These are phyloP conservation scores for Pythium folliculosum DNA, from an alignment of 352 stramenopile species.

Conservation along the genomic window DNA sequence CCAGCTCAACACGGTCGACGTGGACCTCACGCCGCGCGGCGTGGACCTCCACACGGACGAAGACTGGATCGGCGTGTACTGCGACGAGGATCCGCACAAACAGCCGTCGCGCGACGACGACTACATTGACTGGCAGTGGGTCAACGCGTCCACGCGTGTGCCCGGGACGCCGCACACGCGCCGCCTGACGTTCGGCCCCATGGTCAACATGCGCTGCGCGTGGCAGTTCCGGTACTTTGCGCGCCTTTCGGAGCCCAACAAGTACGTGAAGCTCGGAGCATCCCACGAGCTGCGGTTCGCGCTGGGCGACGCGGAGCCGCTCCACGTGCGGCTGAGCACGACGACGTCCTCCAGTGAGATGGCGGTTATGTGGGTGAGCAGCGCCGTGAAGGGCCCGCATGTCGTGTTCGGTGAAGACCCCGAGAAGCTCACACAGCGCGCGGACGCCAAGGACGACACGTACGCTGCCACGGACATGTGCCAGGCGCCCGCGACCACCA, in stretches of 20 bases:
- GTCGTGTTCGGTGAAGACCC: slow-evolving; percentile 16
- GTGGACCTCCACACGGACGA: slow-evolving; percentile 2
- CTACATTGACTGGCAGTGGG: slow-evolving; percentile 28
- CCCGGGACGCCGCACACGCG: background rate
- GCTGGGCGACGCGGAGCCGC: slow-evolving; percentile 25
- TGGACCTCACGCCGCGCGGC: slow-evolving; percentile 12
- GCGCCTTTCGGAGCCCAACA: background rate
- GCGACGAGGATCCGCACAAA: background rate
- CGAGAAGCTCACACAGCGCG: background rate
- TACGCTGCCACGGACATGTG: slow-evolving; percentile 35
- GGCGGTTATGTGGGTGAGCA: slow-evolving; percentile 29
- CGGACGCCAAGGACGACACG: slow-evolving; percentile 9
- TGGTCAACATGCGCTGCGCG: slow-evolving; percentile 40
- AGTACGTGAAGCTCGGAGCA: slow-evolving; percentile 14
- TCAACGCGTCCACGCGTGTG: slow-evolving; percentile 10
- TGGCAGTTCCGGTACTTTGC: slow-evolving; percentile 39
- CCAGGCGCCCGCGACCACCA: slow-evolving; percentile 26
- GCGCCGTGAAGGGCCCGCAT: background rate
- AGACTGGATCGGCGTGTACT: slow-evolving; percentile 23
- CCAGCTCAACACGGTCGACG: slow-evolving; percentile 19
- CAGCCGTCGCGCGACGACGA: slow-evolving; percentile 1
- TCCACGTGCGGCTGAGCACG: slow-evolving; percentile 28
- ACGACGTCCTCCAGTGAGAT: slow-evolving; percentile 26
- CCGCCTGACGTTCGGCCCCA: slow-evolving; percentile 19
- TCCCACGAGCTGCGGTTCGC: slow-evolving; percentile 21